These are phyloP conservation scores for Termitomyces sp. DNA, from an alignment of 768 basidiomycete genomes.

Conservation along the genomic window DNA sequence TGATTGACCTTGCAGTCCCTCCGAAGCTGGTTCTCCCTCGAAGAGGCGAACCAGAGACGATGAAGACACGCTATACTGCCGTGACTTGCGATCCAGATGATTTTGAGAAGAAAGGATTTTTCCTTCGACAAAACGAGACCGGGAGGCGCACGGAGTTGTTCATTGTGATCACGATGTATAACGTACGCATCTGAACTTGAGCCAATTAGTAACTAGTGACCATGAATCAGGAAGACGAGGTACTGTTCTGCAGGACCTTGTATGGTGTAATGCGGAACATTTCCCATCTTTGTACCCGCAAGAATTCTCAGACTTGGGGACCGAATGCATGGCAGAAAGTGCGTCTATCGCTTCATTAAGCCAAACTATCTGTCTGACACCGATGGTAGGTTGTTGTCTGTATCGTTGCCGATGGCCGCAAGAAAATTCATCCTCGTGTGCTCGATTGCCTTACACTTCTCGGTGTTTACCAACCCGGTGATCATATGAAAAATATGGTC, in stretches of 20 bases:
- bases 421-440: conserved; percentile 76
- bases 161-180: conserved; percentile 96
- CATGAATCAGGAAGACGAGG: conserved; percentile 67
- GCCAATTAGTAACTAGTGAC: conserved; percentile 4
- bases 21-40: conserved; percentile 76
- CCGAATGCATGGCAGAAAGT: conserved; percentile 96
- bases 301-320: conserved; percentile 93
- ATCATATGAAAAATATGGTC: conserved; percentile 52
- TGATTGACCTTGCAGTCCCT: conserved; percentile 80
- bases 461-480: conserved; percentile 75
- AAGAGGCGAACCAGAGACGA: conserved; percentile 66
- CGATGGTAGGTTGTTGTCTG: conserved; percentile 75
- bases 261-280: conserved; percentile 94
- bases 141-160: conserved; percentile 84
- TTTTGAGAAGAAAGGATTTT: conserved; percentile 79
- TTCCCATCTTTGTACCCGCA: conserved; percentile 74
- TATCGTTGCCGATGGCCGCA: conserved; percentile 85
- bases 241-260: conserved; percentile 87
- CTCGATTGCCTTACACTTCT: conserved; percentile 87
- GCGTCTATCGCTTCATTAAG: background rate
- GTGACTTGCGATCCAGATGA: conserved; percentile 94
- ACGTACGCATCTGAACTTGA: conserved; percentile 47
- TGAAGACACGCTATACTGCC: conserved; percentile 73
- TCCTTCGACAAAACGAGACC: conserved; percentile 75
- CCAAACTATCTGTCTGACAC: background rate